Evolutionary conservation across 148 eudicot species (phyloP), one percentile per base, ranked within the genome.

Genomic region (Dysphania ambrosioides): DNA sequence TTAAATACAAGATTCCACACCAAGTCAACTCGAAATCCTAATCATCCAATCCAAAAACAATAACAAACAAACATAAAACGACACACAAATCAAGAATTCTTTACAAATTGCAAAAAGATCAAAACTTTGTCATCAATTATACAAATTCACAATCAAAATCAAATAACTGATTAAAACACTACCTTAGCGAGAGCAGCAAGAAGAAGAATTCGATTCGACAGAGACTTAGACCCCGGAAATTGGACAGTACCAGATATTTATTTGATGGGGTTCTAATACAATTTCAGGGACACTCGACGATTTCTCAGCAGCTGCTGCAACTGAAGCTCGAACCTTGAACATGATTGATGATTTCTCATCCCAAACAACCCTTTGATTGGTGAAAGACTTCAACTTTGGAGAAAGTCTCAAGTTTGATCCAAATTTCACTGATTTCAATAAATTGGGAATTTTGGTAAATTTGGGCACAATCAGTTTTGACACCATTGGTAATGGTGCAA

Each of bases 171-270:
- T n/a, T n/a, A n/a, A n/a, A n/a, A 29, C 3, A 35, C 6, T 78
- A 95, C 99, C 94, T 95, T 85, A 74, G 99, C 73, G 49, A 95
- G 92, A 57, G 99, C 99, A 83, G 99, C 96, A 59, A 95, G 94
- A 15, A 95, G 96, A 10, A 95, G 91, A 82, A 92, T 88, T 44
- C 98, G 87, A 81, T 93, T 93, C 8, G 98, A 93, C 57, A 93
- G 81, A 12, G 97, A 90, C 82, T 95, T 95, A 1, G 96, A 95
- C 32, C 99, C 99, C 4, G 97, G 99, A 87, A 95, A 84, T 71
- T 85, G 88, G 58, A 95, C 85, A 32, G 87, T 84, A 12, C 99
- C 97, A 24, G 97, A 95, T 77, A 95, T 95, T 75, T 95, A 92
- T 65, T 81, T 90, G 53, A 95, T 95, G 84, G 99, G 99, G 36